phyloP scores from a whole-genome alignment of 2,329 filamentous ascomycete species.

The Beauveria varroae region DNA sequence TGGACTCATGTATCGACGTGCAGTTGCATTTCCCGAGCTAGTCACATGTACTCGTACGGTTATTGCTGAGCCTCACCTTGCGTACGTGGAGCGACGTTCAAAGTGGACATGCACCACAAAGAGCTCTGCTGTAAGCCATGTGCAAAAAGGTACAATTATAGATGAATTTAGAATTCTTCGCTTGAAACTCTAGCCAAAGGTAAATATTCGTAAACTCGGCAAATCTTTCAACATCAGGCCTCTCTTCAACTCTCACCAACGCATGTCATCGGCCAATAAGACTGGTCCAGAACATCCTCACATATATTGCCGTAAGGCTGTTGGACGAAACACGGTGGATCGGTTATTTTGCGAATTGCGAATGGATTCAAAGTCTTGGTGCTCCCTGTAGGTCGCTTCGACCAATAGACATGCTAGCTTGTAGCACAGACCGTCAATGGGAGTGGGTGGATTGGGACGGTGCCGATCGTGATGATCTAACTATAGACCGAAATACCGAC shows the following conservation, averaged over 20 bases:
- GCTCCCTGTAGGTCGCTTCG: not conserved
- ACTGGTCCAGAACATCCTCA: too few relatives aligned
- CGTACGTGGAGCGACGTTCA: not conserved
- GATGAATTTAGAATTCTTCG: not conserved
- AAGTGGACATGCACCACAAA: not conserved
- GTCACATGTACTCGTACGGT: not conserved
- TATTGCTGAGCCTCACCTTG: not conserved
- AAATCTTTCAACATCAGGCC: not conserved
- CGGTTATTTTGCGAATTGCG: not conserved
- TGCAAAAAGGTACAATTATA: not conserved
- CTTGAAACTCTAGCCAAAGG: not conserved
- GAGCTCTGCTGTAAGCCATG: not conserved
- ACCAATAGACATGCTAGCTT: not conserved
- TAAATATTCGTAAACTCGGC: not conserved
- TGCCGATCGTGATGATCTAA: slow-evolving; percentile 2
- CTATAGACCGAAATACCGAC: not conserved
- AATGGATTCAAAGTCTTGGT: not conserved
- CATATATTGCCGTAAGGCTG: too few relatives aligned
- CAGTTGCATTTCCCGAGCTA: not conserved
- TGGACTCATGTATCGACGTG: not conserved
- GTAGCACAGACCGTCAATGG: not conserved
- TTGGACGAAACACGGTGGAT: not conserved
- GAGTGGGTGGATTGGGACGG: not conserved
- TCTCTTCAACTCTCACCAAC: too few relatives aligned
- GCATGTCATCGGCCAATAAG: too few relatives aligned